These are phyloP conservation scores for Thamnidium elegans DNA, from an alignment of 192 early-diverging fungal genomes.

Conservation along the genomic window DNA sequence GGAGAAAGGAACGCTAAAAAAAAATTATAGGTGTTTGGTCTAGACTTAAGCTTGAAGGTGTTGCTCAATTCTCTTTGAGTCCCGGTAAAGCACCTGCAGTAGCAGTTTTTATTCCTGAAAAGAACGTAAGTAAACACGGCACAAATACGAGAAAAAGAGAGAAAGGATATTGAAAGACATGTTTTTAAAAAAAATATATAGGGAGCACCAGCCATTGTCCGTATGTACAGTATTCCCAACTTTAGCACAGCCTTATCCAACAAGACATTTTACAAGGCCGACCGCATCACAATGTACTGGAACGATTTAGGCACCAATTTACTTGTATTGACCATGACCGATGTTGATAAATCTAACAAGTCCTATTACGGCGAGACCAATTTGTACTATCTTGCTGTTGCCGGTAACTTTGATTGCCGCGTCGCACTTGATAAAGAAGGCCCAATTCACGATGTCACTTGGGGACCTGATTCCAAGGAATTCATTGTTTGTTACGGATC, in stretches of 20 bases:
- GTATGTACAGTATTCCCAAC: conserved; percentile 79
- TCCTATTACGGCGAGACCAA: conserved; percentile 98
- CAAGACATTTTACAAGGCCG: conserved; percentile 96
- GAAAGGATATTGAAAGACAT: neutral
- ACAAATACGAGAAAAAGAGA: conserved; percentile 7
- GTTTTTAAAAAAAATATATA: conserved; percentile 21
- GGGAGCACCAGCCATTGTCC: conserved; percentile 80
- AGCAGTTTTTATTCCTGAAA: conserved; percentile 89
- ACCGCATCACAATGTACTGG: conserved; percentile 92
- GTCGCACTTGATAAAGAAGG: conserved; percentile 82
- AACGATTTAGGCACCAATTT: conserved; percentile 84
- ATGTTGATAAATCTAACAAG: conserved; percentile 92
- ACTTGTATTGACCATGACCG: conserved; percentile 90
- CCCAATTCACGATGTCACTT: conserved; percentile 93
- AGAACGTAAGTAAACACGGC: conserved; percentile 42
- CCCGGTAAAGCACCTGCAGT: conserved; percentile 81
- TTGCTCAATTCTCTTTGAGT: conserved; percentile 82
- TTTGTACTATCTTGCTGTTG: conserved; percentile 86
- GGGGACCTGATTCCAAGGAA: conserved; percentile 96
- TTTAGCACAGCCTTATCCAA: conserved; percentile 70
- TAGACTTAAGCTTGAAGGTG: conserved; percentile 72
- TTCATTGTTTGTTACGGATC: conserved; percentile 94
- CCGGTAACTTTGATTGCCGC: conserved; percentile 90
- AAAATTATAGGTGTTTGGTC: conserved; percentile 33
- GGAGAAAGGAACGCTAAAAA: neutral